Percentiles rank a stretch among this genome's conserved stretches.
phyloP scores from a whole-genome alignment of 768 basidiomycete genomes.

The Floccularia luteovirens region DNA sequence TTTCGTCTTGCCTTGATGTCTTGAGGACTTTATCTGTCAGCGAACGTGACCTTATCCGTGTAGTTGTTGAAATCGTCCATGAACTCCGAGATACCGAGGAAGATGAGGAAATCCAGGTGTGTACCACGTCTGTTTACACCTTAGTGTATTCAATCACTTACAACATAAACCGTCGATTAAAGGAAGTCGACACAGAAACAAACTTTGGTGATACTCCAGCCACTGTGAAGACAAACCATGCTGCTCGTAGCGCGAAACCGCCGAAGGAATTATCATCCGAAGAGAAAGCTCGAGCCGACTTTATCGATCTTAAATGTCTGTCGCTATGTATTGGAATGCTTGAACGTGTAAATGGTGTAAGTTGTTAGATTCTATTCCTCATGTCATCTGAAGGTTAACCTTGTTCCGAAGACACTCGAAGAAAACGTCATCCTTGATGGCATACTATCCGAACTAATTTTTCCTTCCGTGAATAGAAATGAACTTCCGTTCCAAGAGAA shows the following conservation, averaged over 20 bases:
- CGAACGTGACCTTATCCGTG: slow-evolving; percentile 80
- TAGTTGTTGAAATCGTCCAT: slow-evolving; percentile 84
- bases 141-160: neutral
- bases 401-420: slow-evolving; percentile 44
- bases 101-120: slow-evolving; percentile 25
- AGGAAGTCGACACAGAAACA: slow-evolving; percentile 14
- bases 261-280: slow-evolving; percentile 44
- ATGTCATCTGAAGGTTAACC: slow-evolving; percentile 1
- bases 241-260: slow-evolving; percentile 17
- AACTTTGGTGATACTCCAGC: slow-evolving; percentile 19
- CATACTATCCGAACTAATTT: slow-evolving; percentile 70
- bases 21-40: slow-evolving; percentile 60
- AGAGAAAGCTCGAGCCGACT: slow-evolving; percentile 48
- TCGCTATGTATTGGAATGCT: slow-evolving; percentile 76
- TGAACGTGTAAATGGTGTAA: slow-evolving; percentile 77
- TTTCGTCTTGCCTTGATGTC: slow-evolving; percentile 78
- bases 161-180: slow-evolving; percentile 4
- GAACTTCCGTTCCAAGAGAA: slow-evolving; percentile 57
- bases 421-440: slow-evolving; percentile 68
- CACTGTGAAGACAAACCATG: slow-evolving; percentile 12
- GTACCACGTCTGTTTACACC: slow-evolving; percentile 12
- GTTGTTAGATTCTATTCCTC: slow-evolving; percentile 15
- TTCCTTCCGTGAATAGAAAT: slow-evolving; percentile 79
- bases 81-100: slow-evolving; percentile 57
- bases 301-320: slow-evolving; percentile 69